Conservation (phyloP, 1,139 yeast genomes). For the Suhomyces panamericanus region DNA sequence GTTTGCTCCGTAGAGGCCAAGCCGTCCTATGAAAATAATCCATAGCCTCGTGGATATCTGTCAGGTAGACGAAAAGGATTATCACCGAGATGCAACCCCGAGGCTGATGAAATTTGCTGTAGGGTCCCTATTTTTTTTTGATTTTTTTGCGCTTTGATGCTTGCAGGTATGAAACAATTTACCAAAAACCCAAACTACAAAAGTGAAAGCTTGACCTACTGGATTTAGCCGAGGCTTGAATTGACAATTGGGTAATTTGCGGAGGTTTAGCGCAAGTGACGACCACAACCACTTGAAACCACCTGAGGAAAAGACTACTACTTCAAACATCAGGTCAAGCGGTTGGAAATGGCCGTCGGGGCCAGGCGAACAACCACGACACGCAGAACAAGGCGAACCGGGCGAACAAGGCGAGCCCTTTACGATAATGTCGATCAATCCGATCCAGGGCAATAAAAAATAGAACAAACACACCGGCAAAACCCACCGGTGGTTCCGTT, state of each 20-base stretch:
- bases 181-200: slow-evolving; percentile 1
- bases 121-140: neutral
- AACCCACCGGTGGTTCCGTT: neutral
- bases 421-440: neutral
- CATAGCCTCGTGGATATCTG: slow-evolving; percentile 1
- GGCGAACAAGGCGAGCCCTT: neutral
- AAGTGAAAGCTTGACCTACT: slow-evolving; percentile 1
- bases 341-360: too few relatives aligned
- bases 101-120: neutral
- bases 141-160: neutral
- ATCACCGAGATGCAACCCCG: slow-evolving; percentile 3
- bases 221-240: slow-evolving; percentile 2
- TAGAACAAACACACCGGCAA: neutral
- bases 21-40: neutral
- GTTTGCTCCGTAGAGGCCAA: too few relatives aligned
- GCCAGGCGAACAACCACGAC: too few relatives aligned
- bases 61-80: slow-evolving; percentile 1
- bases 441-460: slow-evolving; percentile 1
- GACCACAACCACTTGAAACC: neutral
- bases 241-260: neutral
- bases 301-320: neutral
- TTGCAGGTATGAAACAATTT: neutral
- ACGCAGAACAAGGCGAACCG: neutral
- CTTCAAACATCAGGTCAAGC: too few relatives aligned
- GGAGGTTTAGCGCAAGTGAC: neutral